phyloP scores from a whole-genome alignment of 116 monocot genomes.

The Posidonia oceanica region DNA sequence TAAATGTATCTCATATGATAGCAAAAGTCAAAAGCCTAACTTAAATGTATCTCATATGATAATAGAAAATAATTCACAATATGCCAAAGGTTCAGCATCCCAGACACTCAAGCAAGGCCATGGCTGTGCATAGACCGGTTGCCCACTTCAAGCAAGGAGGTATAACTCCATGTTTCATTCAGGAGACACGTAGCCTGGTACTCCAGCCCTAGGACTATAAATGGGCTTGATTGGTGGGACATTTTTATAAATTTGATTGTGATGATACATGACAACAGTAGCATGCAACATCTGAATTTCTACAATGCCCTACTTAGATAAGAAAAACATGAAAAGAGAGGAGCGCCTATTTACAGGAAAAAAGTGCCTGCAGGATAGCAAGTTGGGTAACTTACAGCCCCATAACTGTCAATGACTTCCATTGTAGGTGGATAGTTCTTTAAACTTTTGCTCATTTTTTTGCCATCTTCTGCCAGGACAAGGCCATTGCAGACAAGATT shows the following conservation, averaged over 20 bases:
- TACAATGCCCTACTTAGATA: background rate
- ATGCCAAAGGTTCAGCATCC: too few relatives aligned
- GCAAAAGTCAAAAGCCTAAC: too few relatives aligned
- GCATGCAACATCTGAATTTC: too few relatives aligned
- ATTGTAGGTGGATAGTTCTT: conserved; percentile 92
- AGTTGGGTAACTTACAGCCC: conserved; percentile 57
- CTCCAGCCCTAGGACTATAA: too few relatives aligned
- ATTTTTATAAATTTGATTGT: too few relatives aligned
- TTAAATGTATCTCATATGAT: too few relatives aligned
- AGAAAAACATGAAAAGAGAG: background rate
- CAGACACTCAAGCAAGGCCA: too few relatives aligned
- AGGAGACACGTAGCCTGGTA: background rate
- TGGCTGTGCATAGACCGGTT: too few relatives aligned
- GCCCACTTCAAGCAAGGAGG: background rate
- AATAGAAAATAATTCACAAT: too few relatives aligned
- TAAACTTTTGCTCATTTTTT: conserved; percentile 97
- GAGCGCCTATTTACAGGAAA: background rate
- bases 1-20: too few relatives aligned
- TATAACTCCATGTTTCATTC: background rate
- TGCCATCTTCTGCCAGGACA: conserved; percentile 96
- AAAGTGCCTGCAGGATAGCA: background rate
- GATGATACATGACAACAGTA: too few relatives aligned
- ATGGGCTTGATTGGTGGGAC: too few relatives aligned
- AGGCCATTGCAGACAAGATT: conserved; percentile 99
- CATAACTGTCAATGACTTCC: conserved; percentile 86